A percentile compares a stretch with the other conserved stretches of the same genome.
Conservation (phyloP, 192 early-diverging fungal genomes). For the Geosiphon pyriformis region DNA sequence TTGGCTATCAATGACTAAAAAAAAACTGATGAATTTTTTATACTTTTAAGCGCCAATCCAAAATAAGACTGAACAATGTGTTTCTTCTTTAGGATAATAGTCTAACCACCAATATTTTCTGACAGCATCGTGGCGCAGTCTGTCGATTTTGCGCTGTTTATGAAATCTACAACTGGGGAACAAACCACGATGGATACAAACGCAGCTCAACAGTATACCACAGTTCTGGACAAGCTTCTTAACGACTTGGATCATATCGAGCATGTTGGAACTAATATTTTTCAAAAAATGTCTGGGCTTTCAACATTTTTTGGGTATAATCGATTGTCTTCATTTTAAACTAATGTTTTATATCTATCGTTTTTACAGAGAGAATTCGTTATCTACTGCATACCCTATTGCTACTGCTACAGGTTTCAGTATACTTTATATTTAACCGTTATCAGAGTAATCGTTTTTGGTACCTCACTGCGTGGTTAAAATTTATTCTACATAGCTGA, state of each 20-base stretch:
- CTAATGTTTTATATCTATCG: neutral
- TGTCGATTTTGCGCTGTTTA: too few relatives aligned
- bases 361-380: constrained; percentile 13
- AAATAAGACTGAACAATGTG: too few relatives aligned
- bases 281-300: constrained; percentile 11
- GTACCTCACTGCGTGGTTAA: neutral
- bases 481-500: constrained; percentile 6
- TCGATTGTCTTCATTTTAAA: neutral
- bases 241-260: constrained; percentile 4
- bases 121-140: too few relatives aligned
- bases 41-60: too few relatives aligned
- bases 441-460: neutral
- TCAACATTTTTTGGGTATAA: neutral
- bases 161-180: too few relatives aligned
- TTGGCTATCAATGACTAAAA: too few relatives aligned
- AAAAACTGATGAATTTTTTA: too few relatives aligned
- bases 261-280: constrained; percentile 4
- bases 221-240: neutral
- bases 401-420: neutral
- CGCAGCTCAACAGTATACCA: neutral
- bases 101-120: too few relatives aligned
- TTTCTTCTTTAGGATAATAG: too few relatives aligned
- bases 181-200: too few relatives aligned
- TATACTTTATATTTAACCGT: neutral
- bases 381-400: constrained; percentile 12